Evolutionary conservation across 805 yeast genomes (phyloP).

Genomic region (Priceomyces medius): DNA sequence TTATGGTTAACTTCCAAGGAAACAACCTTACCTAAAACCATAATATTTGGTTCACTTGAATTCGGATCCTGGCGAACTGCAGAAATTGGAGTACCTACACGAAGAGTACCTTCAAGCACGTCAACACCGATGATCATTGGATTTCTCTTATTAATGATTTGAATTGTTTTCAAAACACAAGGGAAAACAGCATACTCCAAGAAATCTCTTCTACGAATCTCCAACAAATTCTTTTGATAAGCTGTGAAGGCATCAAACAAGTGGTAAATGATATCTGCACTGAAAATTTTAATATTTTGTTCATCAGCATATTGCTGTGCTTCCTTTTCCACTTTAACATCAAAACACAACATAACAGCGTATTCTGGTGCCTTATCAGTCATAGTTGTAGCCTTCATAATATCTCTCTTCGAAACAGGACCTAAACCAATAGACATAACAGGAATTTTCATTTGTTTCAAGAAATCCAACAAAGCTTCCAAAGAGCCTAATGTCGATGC

Average conservation of each 20-base stretch:
- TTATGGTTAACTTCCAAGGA: constrained; percentile 97
- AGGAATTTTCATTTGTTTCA: constrained; percentile 98
- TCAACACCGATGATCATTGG: constrained; percentile 99
- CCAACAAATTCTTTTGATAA: constrained; percentile 84
- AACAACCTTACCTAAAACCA: constrained; percentile 81
- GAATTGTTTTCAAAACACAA: constrained; percentile 89
- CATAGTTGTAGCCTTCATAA: constrained; percentile 96
- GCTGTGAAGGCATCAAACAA: constrained; percentile 92
- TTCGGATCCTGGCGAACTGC: constrained; percentile 87
- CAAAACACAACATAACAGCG: constrained; percentile 98
- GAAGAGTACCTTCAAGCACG: constrained; percentile 84
- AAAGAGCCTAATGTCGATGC: constrained; percentile 97
- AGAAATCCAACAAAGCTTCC: constrained; percentile 94
- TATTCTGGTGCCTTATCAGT: constrained; percentile 91
- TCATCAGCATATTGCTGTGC: constrained; percentile 98
- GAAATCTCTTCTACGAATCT: constrained; percentile 85
- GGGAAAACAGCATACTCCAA: constrained; percentile 91
- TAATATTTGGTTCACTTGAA: constrained; percentile 68
- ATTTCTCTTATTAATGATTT: constrained; percentile 95
- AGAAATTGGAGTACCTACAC: constrained; percentile 93
- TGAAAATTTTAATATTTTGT: constrained; percentile 86
- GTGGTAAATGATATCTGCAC: constrained; percentile 95
- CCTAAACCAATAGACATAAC: constrained; percentile 98
- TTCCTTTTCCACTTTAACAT: constrained; percentile 94
- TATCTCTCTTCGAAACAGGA: constrained; percentile 97